Evolutionary conservation across 75 land plant genomes (phyloP), one percentile per base, ranked within the genome.

Genomic region (Chamaecyparis obtusa): DNA sequence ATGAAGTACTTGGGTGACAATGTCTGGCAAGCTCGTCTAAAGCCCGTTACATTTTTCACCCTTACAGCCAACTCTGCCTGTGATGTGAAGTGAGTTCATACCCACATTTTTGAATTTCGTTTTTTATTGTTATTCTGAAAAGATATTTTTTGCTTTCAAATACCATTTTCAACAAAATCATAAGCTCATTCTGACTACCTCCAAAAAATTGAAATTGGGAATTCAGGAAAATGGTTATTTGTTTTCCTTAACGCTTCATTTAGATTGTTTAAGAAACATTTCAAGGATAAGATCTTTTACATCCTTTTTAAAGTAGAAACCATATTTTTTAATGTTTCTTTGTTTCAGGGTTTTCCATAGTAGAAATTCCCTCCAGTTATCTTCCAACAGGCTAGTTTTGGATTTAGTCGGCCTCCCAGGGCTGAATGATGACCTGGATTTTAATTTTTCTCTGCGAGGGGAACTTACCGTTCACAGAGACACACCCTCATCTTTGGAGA

Each of bases 341-440:
- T 43, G 72, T 48, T 86, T 85, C 91, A 92, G 93, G 89, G 93
- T 92, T 36, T 90, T 76, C 76, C 86, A 89, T 86, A 87, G 80
- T 49, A 83, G 85, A 33, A 76, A 78, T 27, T 55, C 86, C 24
- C 89, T 92, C 41, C 83, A 84, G 80, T 33, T 92, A 27, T 51
- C 83, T 10, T 92, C 93, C 55, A 75, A 92, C 86, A 92, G 84
- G 51, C 88, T 92, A 44, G 83, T 78, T 51, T 86, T 92, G 49
- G 93, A 92, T 43, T 88, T 90, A 69, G 86, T 46, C 3, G 93
- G 93, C 9, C 69, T 92, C 55, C 93, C 93, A 60, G 87, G 77
- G 16, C 41, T 82, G 51, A 51, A 90, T 43, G 77, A 90, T 56
- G 72, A 87, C 46, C 51, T 85, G 19, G 87, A 92, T 67, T 83